Evolutionary conservation across 208 protist genomes (phyloP).

Genomic region (Leishmania turanica): DNA sequence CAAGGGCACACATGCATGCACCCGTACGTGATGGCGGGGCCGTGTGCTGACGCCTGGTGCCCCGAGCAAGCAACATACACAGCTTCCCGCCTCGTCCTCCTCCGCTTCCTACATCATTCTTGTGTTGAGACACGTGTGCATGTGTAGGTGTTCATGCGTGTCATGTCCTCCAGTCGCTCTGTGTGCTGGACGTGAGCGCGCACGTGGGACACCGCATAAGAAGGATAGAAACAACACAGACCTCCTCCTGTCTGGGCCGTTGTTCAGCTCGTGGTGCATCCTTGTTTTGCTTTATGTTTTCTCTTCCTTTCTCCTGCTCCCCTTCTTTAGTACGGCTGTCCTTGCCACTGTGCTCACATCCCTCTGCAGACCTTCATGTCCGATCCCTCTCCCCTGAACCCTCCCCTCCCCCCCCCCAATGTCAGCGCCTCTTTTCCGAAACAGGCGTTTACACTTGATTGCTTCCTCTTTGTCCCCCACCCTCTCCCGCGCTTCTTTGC

Average conservation of each 20-base stretch:
- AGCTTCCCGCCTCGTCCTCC: neutral
- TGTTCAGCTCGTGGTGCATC: neutral
- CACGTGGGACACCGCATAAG: neutral
- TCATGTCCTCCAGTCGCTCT: neutral
- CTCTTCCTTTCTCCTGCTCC: conserved; percentile 1
- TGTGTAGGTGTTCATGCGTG: neutral
- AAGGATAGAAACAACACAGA: neutral
- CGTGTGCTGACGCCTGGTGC: neutral
- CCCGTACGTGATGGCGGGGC: neutral
- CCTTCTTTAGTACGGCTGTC: neutral
- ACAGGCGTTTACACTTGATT: neutral
- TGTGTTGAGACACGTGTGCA: neutral
- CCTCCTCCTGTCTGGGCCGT: neutral
- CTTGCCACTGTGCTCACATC: neutral
- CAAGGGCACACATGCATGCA: neutral
- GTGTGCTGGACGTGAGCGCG: too few species aligned
- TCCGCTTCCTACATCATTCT: neutral
- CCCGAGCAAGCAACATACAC: neutral
- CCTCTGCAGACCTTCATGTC: neutral
- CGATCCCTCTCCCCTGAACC: too few species aligned
- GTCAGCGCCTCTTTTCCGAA: neutral
- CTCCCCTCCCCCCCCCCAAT: neutral
- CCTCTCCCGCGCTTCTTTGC: neutral
- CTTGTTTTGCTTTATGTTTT: neutral
- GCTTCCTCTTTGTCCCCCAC: neutral